phyloP scores from a whole-genome alignment of 192 early-diverging fungal species.

The Phlyctochytrium arcticum region DNA sequence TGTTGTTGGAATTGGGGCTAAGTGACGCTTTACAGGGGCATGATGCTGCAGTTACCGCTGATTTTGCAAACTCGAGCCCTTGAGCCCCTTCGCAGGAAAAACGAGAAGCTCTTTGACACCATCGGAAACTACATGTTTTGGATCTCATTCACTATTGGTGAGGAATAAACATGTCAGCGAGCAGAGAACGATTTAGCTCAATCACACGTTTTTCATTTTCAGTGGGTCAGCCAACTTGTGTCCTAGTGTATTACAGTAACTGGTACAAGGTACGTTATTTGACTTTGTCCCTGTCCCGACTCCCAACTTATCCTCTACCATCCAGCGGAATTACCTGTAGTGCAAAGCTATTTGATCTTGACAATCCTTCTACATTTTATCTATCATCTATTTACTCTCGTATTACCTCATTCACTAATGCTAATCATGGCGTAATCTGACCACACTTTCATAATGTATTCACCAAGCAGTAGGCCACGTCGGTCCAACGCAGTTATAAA shows the following conservation, averaged over 20 bases:
- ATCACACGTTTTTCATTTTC: background rate
- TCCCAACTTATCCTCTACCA: too few species aligned
- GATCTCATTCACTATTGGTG: slow-evolving; percentile 33
- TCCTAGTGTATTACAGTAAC: slow-evolving; percentile 26
- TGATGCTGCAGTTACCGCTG: slow-evolving; percentile 32
- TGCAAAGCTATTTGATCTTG: too few species aligned
- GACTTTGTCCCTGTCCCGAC: background rate
- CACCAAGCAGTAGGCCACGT: too few species aligned
- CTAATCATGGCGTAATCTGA: too few species aligned
- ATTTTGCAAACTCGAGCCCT: slow-evolving; percentile 15
- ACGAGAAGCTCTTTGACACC: slow-evolving; percentile 33
- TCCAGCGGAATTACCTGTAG: too few species aligned
- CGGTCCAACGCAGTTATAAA: too few species aligned
- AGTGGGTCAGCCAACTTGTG: slow-evolving; percentile 29
- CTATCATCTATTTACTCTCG: too few species aligned
- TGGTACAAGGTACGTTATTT: slow-evolving; percentile 13
- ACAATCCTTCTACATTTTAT: too few species aligned
- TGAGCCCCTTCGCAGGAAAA: slow-evolving; percentile 2
- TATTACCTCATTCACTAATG: too few species aligned
- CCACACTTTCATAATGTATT: too few species aligned
- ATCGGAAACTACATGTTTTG: slow-evolving; percentile 33
- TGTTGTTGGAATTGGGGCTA: too few species aligned
- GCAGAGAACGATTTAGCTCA: background rate
- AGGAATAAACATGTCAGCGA: background rate
- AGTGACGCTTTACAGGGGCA: too few species aligned